phyloP scores from a whole-genome alignment of 2,329 filamentous ascomycete species.

The Colletotrichum sp. region DNA sequence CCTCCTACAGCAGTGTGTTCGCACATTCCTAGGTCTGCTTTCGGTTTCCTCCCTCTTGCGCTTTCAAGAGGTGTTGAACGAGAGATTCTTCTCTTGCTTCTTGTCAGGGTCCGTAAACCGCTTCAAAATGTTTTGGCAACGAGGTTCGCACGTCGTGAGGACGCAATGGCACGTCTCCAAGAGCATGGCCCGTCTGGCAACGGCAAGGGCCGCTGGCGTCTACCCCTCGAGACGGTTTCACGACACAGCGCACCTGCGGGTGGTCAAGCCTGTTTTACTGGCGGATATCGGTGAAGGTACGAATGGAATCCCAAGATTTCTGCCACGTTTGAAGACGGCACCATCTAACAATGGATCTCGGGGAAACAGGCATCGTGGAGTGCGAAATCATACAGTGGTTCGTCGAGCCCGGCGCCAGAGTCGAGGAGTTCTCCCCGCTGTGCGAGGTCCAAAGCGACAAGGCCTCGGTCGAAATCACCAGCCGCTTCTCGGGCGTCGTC shows the following conservation, averaged over 20 bases:
- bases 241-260: conserved; percentile 51
- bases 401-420: conserved; percentile 90
- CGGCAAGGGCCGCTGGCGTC: conserved; percentile 32
- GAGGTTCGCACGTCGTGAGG: conserved; percentile 53
- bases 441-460: conserved; percentile 99
- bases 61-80: background rate
- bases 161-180: conserved; percentile 55
- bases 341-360: conserved; percentile 22
- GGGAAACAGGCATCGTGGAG: conserved; percentile 82
- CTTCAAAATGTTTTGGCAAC: conserved; percentile 58
- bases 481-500: conserved; percentile 91
- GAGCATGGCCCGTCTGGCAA: conserved; percentile 39
- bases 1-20: background rate
- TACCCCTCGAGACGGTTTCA: conserved; percentile 52
- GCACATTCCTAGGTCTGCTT: conserved; percentile 11
- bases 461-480: conserved; percentile 89
- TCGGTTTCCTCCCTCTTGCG: background rate
- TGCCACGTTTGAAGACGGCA: background rate
- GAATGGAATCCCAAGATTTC: conserved; percentile 6
- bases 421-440: conserved; percentile 97
- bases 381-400: conserved; percentile 99
- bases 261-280: conserved; percentile 79
- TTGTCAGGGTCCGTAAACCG: background rate
- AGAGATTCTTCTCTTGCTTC: background rate
- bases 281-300: conserved; percentile 87